Evolutionary conservation across 2,329 filamentous ascomycete species (phyloP), one percentile per base, ranked within the genome.

Genomic region (Fusarium sp.): DNA sequence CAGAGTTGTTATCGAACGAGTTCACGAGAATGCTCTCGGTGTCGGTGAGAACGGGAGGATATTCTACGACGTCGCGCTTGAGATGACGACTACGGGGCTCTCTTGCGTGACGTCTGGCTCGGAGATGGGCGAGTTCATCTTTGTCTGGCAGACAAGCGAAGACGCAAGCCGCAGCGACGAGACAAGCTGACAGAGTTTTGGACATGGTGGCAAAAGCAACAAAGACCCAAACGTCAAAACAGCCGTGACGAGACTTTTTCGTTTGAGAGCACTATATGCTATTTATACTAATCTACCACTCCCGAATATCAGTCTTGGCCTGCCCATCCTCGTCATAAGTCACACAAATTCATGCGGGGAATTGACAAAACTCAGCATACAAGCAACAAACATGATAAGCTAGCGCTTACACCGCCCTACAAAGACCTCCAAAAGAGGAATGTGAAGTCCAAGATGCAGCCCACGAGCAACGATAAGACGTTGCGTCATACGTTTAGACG

Each of bases 61-160:
- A 68, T 4, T 61, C 37, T 1, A 68, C 52, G 0, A 30, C 43
- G 9, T 62, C 65, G 37, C 66, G 66, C 1, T 68, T 68, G 0
- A 55, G 24, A 13, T 55, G 65, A 3, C 56, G 43, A 10, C 39
- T 68, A n/a, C 15, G 41, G 6, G 48, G 39, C 1, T 47, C 37
- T 3, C 65, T 49, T 3, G 37, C 28, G 5, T 39, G 40, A 1
- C 66, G 56, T 30, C 53, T 65, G 0, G 61, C 26, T 6, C 66
- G 47, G 7, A 68, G 39, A 7, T 54, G 45, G 0, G 58, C 44
- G 6, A 61, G 56, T 14, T 68, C 66, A 8, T 60, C 60, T 28
- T 66, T 68, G 33, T 68, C 66, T 0, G 66, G 48, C 2, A 68
- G 49, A 41, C 68, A 66, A 24, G 68, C 60, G 44, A 65, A 66